Percentiles rank a stretch among this genome's conserved stretches.
Conservation (phyloP, 768 basidiomycete species). For the Paxillus rubicundulus region DNA sequence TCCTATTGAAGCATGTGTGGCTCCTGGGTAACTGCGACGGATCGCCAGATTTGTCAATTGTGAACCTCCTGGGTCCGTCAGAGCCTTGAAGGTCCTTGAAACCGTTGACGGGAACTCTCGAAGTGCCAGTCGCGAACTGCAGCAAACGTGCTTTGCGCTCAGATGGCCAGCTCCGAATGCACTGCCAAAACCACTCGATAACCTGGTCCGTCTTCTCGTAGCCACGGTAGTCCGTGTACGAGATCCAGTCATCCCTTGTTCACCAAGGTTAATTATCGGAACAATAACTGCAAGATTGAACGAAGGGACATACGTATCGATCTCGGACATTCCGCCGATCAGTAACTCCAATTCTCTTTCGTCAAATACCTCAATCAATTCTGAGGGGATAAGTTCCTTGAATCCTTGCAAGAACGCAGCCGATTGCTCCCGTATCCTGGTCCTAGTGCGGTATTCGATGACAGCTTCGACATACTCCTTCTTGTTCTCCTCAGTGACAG, state of each 20-base stretch:
- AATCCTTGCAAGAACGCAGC: slow-evolving; percentile 84
- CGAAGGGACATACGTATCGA: slow-evolving; percentile 62
- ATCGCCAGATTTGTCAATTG: slow-evolving; percentile 93
- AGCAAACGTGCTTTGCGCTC: slow-evolving; percentile 84
- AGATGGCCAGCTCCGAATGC: slow-evolving; percentile 84
- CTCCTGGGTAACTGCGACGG: slow-evolving; percentile 83
- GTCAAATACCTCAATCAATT: slow-evolving; percentile 86
- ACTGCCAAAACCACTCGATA: slow-evolving; percentile 97
- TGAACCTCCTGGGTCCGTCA: slow-evolving; percentile 89
- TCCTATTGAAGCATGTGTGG: slow-evolving; percentile 91
- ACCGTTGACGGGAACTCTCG: slow-evolving; percentile 86
- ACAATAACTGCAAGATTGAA: not conserved
- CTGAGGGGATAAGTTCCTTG: slow-evolving; percentile 77
- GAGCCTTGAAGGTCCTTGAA: slow-evolving; percentile 95
- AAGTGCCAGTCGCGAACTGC: slow-evolving; percentile 87
- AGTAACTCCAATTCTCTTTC: slow-evolving; percentile 86
- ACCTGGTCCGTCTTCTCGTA: slow-evolving; percentile 85
- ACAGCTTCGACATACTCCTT: slow-evolving; percentile 74
- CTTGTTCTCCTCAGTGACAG: slow-evolving; percentile 75
- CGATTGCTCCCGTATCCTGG: slow-evolving; percentile 80
- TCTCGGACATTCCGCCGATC: slow-evolving; percentile 92
- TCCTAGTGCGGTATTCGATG: slow-evolving; percentile 80
- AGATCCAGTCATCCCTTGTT: slow-evolving; percentile 82
- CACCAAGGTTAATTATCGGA: slow-evolving; percentile 1
- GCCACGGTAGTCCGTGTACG: slow-evolving; percentile 89